These are phyloP conservation scores for Eleusine indica DNA, from an alignment of 176 grass and related monocot species.

Conservation along the genomic window DNA sequence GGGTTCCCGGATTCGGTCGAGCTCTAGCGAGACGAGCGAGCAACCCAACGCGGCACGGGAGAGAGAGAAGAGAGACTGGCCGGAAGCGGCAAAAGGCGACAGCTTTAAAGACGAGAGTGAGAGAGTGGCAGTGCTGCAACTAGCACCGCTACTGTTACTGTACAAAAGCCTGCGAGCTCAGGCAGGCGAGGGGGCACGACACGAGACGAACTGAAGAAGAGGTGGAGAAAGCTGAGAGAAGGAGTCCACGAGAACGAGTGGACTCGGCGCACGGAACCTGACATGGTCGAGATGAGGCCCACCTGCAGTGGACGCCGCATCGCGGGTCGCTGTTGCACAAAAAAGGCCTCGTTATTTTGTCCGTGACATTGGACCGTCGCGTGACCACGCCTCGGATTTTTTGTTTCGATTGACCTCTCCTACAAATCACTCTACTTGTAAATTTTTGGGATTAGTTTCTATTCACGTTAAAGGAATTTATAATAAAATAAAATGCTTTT, in stretches of 20 bases:
- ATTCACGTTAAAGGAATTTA: no score
- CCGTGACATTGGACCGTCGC: slow-evolving; percentile 33
- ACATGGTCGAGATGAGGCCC: neutral
- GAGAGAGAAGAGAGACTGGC: slow-evolving; percentile 16
- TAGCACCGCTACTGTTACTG: slow-evolving; percentile 32
- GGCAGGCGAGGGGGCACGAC: neutral
- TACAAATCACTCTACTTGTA: no score
- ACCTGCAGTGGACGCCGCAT: neutral
- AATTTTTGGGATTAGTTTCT: no score
- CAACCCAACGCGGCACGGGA: slow-evolving; percentile 1
- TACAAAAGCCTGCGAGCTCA: slow-evolving; percentile 7
- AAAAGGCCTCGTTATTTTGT: slow-evolving; percentile 44
- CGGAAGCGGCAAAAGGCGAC: slow-evolving; percentile 58
- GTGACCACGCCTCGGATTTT: neutral
- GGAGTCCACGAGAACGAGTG: slow-evolving; percentile 20
- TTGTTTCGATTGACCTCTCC: no score
- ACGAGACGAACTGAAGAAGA: slow-evolving; percentile 2
- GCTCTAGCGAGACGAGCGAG: neutral
- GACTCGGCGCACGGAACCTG: slow-evolving; percentile 15
- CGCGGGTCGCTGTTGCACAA: slow-evolving; percentile 15
- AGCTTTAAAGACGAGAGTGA: slow-evolving; percentile 66
- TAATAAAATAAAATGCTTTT: no score
- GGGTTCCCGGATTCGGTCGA: slow-evolving; percentile 25
- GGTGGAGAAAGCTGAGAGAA: slow-evolving; percentile 24
- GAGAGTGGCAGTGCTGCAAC: slow-evolving; percentile 29